Conservation (phyloP, 1,284 basidiomycete genomes). For the Leccinum variabile region DNA sequence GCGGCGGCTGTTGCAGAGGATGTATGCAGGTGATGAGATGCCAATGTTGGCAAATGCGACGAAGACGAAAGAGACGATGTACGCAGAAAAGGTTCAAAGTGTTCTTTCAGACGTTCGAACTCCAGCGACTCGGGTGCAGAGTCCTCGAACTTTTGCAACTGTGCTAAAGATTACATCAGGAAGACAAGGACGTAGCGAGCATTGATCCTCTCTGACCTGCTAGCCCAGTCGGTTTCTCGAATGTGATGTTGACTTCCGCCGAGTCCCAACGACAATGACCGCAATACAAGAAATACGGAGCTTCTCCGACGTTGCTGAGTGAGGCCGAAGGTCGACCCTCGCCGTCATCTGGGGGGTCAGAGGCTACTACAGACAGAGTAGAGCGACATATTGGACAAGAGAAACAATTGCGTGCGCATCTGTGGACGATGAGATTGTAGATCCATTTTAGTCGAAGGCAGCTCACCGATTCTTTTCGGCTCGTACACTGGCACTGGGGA, state of each 20-base stretch:
- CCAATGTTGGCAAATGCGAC: constrained; percentile 43
- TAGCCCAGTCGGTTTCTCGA: constrained; percentile 95
- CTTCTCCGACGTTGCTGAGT: constrained; percentile 65
- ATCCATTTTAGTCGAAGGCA: background rate
- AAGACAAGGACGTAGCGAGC: background rate
- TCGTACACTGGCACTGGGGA: constrained; percentile 93
- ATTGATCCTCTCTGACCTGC: constrained; percentile 59
- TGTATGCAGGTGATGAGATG: constrained; percentile 67
- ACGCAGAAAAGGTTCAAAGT: constrained; percentile 88
- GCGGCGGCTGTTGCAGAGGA: constrained; percentile 84
- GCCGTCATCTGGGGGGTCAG: constrained; percentile 73
- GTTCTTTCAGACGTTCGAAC: constrained; percentile 90
- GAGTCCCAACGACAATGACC: constrained; percentile 96
- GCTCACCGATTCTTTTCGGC: constrained; percentile 90
- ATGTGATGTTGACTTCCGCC: constrained; percentile 84
- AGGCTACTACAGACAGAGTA: constrained; percentile 83
- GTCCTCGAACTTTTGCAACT: constrained; percentile 85
- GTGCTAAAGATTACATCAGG: constrained; percentile 51
- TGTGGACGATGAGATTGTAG: constrained; percentile 35
- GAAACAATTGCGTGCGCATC: constrained; percentile 98
- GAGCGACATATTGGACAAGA: constrained; percentile 91
- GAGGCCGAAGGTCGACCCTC: constrained; percentile 52
- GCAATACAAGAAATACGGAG: constrained; percentile 91
- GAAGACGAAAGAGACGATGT: constrained; percentile 71
- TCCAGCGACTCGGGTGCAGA: constrained; percentile 82